Conservation (phyloP, 176 grass and related monocot genomes). For the Carex littledalei region DNA sequence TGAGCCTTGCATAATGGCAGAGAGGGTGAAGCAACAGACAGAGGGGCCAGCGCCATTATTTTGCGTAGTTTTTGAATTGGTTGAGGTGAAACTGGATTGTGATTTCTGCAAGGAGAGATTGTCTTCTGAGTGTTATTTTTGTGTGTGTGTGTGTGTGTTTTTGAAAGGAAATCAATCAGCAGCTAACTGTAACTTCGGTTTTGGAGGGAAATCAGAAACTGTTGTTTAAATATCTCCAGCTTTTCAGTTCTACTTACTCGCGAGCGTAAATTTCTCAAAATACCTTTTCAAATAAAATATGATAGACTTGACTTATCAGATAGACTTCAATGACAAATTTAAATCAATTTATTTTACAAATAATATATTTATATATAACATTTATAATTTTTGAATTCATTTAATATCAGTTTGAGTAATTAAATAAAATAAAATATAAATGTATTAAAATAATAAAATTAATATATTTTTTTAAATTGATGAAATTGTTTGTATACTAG, state of each 20-base stretch:
- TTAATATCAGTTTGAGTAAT: too few species aligned
- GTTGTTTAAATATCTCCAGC: not conserved
- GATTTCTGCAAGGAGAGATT: not conserved
- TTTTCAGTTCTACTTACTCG: slow-evolving; percentile 1
- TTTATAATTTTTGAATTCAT: too few species aligned
- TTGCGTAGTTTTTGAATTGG: not conserved
- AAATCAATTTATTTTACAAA: too few species aligned
- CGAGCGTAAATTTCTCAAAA: not conserved
- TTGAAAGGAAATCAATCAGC: not conserved
- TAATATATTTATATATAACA: too few species aligned
- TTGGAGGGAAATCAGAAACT: slow-evolving; percentile 15
- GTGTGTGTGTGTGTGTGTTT: too few species aligned
- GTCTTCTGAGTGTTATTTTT: not conserved
- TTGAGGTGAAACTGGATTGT: not conserved
- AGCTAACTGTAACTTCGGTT: not conserved
- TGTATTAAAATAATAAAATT: too few species aligned
- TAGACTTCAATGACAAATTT: too few species aligned
- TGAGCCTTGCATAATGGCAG: slow-evolving; percentile 43
- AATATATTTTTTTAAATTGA: too few species aligned
- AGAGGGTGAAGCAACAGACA: slow-evolving; percentile 44
- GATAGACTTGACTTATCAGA: too few species aligned
- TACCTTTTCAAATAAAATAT: not conserved
- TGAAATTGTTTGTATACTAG: not conserved
- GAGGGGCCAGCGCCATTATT: slow-evolving; percentile 23
- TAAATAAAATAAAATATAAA: too few species aligned